phyloP scores from a whole-genome alignment of 2,329 filamentous ascomycete genomes.

The Salinomyces thailandicus region DNA sequence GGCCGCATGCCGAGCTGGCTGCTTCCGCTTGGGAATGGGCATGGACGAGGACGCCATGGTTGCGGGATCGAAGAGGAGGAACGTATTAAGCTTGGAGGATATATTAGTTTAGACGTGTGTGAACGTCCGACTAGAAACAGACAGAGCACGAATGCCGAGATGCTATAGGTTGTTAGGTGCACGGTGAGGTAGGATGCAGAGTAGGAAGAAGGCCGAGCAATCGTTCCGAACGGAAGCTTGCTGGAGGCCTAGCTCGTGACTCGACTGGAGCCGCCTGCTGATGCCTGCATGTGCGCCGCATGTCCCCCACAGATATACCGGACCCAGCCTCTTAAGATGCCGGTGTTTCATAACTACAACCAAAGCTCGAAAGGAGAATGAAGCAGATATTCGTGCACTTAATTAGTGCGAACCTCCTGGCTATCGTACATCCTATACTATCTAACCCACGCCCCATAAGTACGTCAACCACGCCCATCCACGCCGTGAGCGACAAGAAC shows the following conservation, averaged over 20 bases:
- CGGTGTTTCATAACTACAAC: no score
- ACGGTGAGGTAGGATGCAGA: no score
- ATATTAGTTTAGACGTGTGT: no score
- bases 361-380: no score
- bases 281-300: not conserved
- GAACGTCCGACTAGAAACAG: no score
- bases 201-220: not conserved
- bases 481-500: no score
- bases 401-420: not conserved
- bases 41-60: slow-evolving; percentile 11
- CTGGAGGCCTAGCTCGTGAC: not conserved
- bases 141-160: no score
- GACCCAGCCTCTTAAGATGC: not conserved
- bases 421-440: not conserved
- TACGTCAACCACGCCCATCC: not conserved
- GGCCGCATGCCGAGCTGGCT: slow-evolving; percentile 4
- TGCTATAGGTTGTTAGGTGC: no score
- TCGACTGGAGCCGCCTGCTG: slow-evolving; percentile 1
- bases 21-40: slow-evolving; percentile 11
- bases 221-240: not conserved
- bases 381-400: not conserved
- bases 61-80: not conserved
- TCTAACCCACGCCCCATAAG: not conserved
- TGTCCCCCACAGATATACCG: not conserved
- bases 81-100: not conserved